A percentile compares a stretch with the other conserved stretches of the same genome.
phyloP scores from a whole-genome alignment of 371 early-diverging fungal genomes.

The Haplosporangium sp. region DNA sequence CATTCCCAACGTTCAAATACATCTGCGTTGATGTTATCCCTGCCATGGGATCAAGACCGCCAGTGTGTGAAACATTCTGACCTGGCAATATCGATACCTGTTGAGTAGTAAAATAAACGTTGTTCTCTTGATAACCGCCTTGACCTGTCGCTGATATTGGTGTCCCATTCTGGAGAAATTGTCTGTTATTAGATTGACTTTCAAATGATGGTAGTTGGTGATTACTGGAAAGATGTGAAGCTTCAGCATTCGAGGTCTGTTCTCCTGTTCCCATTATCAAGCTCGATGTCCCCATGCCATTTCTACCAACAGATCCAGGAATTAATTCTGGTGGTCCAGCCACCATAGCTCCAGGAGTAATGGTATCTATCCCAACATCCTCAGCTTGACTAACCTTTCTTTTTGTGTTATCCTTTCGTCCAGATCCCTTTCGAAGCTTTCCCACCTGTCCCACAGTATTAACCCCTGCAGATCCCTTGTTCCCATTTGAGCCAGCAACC shows the following conservation, averaged over 20 bases:
- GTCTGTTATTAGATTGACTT: neutral
- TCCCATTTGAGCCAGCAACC: slow-evolving; percentile 3
- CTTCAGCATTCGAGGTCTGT: neutral
- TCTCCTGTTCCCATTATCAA: neutral
- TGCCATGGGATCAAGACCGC: neutral
- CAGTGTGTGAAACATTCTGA: neutral
- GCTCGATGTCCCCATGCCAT: neutral
- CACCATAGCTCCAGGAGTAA: neutral
- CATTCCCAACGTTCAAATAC: neutral
- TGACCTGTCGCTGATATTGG: neutral
- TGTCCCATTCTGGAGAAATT: neutral
- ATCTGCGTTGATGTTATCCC: neutral
- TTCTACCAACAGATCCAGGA: neutral
- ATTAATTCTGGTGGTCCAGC: slow-evolving; percentile 15
- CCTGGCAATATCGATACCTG: slow-evolving; percentile 1
- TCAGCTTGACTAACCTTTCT: slow-evolving; percentile 30
- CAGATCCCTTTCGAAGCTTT: slow-evolving; percentile 21
- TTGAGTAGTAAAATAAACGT: neutral
- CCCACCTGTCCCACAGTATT: neutral
- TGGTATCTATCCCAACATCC: neutral
- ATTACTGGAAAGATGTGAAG: too few species aligned
- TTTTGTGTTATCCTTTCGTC: slow-evolving; percentile 34
- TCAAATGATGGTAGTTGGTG: neutral
- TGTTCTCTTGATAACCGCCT: neutral
- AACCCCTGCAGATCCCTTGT: neutral